A percentile compares a stretch with the other conserved stretches of the same genome.
phyloP scores from a whole-genome alignment of 2,329 filamentous ascomycete genomes.

The Fusarium sarcochroum region DNA sequence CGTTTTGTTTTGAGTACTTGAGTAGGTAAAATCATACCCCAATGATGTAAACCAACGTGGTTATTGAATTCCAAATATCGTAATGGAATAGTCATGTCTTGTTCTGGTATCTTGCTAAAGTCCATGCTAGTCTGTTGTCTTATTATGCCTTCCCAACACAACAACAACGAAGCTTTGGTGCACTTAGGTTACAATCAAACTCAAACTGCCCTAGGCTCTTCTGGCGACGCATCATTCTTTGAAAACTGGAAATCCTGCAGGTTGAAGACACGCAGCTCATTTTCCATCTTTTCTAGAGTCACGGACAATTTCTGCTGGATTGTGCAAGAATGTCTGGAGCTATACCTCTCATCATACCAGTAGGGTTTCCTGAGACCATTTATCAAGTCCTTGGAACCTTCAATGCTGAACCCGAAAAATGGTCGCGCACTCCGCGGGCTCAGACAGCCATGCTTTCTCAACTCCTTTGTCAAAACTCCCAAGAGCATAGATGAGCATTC shows the following conservation, averaged over 20 bases:
- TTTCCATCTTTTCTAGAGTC: background rate
- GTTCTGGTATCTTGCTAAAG: too few relatives aligned
- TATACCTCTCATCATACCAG: background rate
- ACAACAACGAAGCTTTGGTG: background rate
- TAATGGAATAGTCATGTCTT: too few relatives aligned
- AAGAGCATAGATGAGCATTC: conserved; percentile 11
- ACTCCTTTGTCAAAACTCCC: background rate
- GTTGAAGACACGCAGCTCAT: background rate
- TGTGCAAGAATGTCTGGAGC: background rate
- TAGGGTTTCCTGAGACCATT: accelerated
- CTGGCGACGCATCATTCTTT: accelerated
- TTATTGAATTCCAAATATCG: too few relatives aligned
- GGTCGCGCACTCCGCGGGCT: background rate
- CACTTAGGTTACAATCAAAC: background rate
- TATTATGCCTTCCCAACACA: background rate
- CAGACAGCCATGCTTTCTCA: background rate
- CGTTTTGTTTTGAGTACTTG: too few relatives aligned
- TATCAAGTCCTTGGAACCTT: accelerated
- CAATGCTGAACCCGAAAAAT: background rate
- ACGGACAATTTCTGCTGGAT: background rate
- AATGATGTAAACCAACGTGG: too few relatives aligned
- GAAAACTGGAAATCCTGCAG: background rate
- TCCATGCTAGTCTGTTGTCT: too few relatives aligned
- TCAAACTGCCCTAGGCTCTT: background rate
- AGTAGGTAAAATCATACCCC: too few relatives aligned